A percentile compares a stretch with the other conserved stretches of the same genome.
phyloP scores from a whole-genome alignment of 305 asterid species.

The Fraxinus velutina region DNA sequence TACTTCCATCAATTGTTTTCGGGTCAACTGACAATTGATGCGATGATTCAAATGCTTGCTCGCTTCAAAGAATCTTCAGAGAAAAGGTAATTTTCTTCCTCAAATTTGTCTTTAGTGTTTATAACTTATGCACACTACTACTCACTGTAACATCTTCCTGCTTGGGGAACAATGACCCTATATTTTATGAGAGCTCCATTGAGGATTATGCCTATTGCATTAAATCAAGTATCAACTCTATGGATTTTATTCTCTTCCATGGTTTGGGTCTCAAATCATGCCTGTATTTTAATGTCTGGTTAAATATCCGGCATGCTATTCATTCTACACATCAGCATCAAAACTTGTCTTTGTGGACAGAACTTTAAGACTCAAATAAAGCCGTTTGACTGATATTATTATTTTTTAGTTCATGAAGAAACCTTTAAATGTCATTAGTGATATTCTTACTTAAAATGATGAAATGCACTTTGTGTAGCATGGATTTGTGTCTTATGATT shows the following conservation, averaged over 20 bases:
- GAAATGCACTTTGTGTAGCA: neutral
- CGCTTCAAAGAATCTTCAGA: slow-evolving; percentile 85
- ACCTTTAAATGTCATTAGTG: neutral
- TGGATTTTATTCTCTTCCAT: neutral
- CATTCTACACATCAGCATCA: neutral
- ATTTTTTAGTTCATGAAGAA: neutral
- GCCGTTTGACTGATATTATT: neutral
- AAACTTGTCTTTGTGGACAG: neutral
- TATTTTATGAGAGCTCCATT: slow-evolving; percentile 4
- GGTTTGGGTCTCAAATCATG: slow-evolving; percentile 2
- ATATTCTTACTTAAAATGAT: slow-evolving; percentile 4
- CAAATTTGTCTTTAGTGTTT: slow-evolving; percentile 5
- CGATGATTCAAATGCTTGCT: slow-evolving; percentile 82
- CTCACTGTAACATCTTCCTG: neutral
- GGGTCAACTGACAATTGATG: slow-evolving; percentile 63
- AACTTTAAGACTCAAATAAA: neutral
- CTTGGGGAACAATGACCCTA: slow-evolving; percentile 7
- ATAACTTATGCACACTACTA: neutral
- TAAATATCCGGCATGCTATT: neutral
- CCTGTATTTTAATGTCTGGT: neutral
- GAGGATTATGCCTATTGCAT: slow-evolving; percentile 14
- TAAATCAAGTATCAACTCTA: neutral
- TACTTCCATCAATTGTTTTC: slow-evolving; percentile 94
- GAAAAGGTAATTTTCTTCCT: slow-evolving; percentile 46
- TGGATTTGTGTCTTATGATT: neutral